phyloP scores from a whole-genome alignment of 768 basidiomycete species.

The Strobilomyces confusus region DNA sequence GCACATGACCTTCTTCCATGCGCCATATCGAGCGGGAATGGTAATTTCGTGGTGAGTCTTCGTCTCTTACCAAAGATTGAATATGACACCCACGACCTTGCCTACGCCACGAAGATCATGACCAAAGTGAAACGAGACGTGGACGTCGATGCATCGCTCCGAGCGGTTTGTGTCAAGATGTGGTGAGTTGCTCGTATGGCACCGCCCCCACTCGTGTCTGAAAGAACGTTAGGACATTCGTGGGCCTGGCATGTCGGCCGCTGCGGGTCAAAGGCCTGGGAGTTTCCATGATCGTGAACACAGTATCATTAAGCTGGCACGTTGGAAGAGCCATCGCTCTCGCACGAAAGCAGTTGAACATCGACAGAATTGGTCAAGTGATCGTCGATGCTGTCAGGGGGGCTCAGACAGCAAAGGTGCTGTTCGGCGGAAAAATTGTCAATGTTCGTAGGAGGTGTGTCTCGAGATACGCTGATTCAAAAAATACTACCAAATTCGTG shows the following conservation, averaged over 20 bases:
- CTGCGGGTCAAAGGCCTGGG: constrained; percentile 34
- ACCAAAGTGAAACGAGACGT: constrained; percentile 41
- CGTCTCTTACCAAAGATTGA: neutral
- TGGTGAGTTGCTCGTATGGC: constrained; percentile 28
- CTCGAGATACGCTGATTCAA: neutral
- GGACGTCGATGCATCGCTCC: constrained; percentile 42
- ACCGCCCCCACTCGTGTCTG: neutral
- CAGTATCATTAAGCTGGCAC: constrained; percentile 59
- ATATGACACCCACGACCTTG: constrained; percentile 1
- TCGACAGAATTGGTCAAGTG: constrained; percentile 35
- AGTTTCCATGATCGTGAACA: constrained; percentile 44
- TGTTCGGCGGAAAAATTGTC: constrained; percentile 61
- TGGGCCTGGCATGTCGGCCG: constrained; percentile 44
- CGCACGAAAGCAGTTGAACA: constrained; percentile 43
- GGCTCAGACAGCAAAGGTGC: constrained; percentile 31
- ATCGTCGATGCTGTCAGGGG: constrained; percentile 37
- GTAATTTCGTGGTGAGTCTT: constrained; percentile 30
- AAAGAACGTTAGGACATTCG: constrained; percentile 32
- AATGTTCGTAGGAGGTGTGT: constrained; percentile 40
- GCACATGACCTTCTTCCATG: constrained; percentile 30
- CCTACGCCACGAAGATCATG: constrained; percentile 31
- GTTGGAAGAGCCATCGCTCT: constrained; percentile 57
- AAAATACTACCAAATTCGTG: neutral
- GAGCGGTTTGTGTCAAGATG: constrained; percentile 50
- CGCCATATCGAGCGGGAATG: constrained; percentile 36